phyloP scores from a whole-genome alignment of 257 asterid genomes.

The Plantago ovata region DNA sequence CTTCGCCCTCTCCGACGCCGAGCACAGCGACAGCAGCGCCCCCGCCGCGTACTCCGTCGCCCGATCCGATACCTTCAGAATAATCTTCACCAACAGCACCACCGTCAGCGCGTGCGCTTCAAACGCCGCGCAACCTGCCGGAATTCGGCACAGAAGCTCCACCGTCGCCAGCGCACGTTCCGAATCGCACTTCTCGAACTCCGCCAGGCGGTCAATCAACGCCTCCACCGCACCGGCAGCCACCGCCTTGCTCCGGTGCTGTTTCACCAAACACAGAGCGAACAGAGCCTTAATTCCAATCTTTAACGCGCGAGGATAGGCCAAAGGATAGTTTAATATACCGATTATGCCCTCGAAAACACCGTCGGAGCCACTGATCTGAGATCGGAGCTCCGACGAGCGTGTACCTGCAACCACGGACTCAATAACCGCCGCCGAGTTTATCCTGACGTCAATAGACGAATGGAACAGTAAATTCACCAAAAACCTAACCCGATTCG shows the following conservation, averaged over 20 bases:
- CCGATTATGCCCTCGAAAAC: conserved; percentile 75
- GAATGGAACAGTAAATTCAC: conserved; percentile 75
- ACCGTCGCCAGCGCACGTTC: conserved; percentile 95
- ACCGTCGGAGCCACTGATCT: conserved; percentile 56
- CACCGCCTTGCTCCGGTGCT: conserved; percentile 78
- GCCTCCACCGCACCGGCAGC: conserved; percentile 80
- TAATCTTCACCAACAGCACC: conserved; percentile 71
- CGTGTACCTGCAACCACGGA: conserved; percentile 56
- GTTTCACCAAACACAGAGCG: conserved; percentile 82
- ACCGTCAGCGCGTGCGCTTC: conserved; percentile 75
- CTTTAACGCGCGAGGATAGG: conserved; percentile 70
- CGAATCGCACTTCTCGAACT: conserved; percentile 80
- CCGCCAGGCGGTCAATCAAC: conserved; percentile 53
- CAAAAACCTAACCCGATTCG: conserved; percentile 47
- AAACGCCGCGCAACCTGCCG: conserved; percentile 70
- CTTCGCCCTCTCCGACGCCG: conserved; percentile 62
- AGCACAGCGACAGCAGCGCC: conserved; percentile 74
- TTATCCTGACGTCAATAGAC: conserved; percentile 73
- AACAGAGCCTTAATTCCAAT: conserved; percentile 77
- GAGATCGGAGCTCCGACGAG: conserved; percentile 74
- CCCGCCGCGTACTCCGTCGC: conserved; percentile 99
- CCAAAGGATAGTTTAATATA: conserved; percentile 53
- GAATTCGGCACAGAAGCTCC: conserved; percentile 85
- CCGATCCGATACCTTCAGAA: conserved; percentile 72
- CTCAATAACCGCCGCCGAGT: conserved; percentile 91